phyloP scores from a whole-genome alignment of 768 basidiomycete genomes.

The Leccinum subtestaceum region DNA sequence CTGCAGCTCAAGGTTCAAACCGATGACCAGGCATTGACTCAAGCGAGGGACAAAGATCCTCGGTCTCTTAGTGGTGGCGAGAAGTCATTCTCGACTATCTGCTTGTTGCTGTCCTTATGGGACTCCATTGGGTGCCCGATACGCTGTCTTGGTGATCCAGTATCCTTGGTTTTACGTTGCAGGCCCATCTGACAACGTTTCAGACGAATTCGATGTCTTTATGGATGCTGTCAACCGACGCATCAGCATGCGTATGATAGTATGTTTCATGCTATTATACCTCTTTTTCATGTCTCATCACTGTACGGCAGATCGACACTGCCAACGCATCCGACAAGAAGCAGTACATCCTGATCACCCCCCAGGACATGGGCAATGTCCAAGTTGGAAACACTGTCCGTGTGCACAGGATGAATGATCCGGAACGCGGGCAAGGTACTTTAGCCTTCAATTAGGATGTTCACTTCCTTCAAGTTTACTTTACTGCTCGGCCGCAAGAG shows the following conservation, averaged over 20 bases:
- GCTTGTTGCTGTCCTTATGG: slow-evolving; percentile 92
- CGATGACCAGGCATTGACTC: slow-evolving; percentile 69
- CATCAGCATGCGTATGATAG: slow-evolving; percentile 95
- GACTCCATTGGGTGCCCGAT: slow-evolving; percentile 93
- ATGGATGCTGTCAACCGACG: slow-evolving; percentile 93
- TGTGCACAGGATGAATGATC: slow-evolving; percentile 76
- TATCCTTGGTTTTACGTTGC: not conserved
- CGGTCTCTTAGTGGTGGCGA: slow-evolving; percentile 89
- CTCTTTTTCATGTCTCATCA: slow-evolving; percentile 3
- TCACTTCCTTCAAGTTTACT: not conserved
- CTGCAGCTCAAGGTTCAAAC: slow-evolving; percentile 79
- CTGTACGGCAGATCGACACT: slow-evolving; percentile 66
- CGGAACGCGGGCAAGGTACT: slow-evolving; percentile 62
- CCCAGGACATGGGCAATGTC: slow-evolving; percentile 86
- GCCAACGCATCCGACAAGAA: slow-evolving; percentile 85
- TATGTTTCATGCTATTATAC: slow-evolving; percentile 32
- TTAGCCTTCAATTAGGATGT: slow-evolving; percentile 32
- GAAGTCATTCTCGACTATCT: slow-evolving; percentile 96
- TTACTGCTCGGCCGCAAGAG: not conserved
- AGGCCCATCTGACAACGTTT: slow-evolving; percentile 11
- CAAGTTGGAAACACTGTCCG: slow-evolving; percentile 64
- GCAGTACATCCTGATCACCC: slow-evolving; percentile 94
- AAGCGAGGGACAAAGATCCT: slow-evolving; percentile 77
- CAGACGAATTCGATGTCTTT: slow-evolving; percentile 98
- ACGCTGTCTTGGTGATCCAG: slow-evolving; percentile 73